phyloP scores from a whole-genome alignment of 257 asterid genomes.

The Echium plantagineum region DNA sequence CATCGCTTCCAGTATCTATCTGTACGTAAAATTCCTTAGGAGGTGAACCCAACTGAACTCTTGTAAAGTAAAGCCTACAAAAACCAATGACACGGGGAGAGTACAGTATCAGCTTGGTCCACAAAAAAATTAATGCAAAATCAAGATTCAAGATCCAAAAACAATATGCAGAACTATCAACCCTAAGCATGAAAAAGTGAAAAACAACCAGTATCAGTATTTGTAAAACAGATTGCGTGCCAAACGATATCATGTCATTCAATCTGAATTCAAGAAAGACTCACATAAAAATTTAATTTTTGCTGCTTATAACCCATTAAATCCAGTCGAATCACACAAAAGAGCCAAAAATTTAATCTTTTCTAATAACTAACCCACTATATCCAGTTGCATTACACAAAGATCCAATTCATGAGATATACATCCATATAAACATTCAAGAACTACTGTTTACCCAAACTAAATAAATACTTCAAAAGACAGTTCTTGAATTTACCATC shows the following conservation, averaged over 20 bases:
- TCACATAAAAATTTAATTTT: no score
- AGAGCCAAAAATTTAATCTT: no score
- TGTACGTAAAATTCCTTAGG: slow-evolving; percentile 89
- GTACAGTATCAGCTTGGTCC: slow-evolving; percentile 4
- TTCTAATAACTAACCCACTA: no score
- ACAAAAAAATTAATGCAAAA: background rate
- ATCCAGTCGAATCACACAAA: no score
- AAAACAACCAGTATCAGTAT: background rate
- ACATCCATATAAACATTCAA: background rate
- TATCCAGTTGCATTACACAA: background rate
- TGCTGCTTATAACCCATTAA: no score
- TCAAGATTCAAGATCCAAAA: background rate
- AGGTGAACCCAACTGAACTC: slow-evolving; percentile 77
- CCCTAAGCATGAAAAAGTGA: background rate
- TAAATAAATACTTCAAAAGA: no score
- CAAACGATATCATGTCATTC: no score
- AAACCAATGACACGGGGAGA: slow-evolving; percentile 6
- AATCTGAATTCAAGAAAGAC: no score
- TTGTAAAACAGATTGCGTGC: no score
- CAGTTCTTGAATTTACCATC: background rate
- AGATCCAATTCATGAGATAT: background rate
- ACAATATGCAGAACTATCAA: background rate
- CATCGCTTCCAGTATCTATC: slow-evolving; percentile 98
- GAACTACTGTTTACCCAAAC: background rate
- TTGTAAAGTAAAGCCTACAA: slow-evolving; percentile 76